Evolutionary conservation across 2,329 filamentous ascomycete genomes (phyloP).

Genomic region (Colletotrichum caudatum): DNA sequence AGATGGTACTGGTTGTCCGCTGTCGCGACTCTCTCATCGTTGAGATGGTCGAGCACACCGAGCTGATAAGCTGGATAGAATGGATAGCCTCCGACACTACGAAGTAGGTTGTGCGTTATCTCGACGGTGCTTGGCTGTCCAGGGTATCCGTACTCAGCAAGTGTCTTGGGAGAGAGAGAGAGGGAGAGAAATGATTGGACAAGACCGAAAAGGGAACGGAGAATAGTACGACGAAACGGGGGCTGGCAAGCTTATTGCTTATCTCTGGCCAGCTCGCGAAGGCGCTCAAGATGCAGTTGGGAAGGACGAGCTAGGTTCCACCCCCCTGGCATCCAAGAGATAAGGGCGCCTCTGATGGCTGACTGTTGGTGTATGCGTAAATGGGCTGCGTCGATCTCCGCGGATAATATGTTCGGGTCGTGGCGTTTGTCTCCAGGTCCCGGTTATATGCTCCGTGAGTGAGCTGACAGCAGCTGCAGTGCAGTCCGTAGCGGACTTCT

Average conservation of each 20-base stretch:
- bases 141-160: constrained; percentile 27
- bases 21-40: constrained; percentile 5
- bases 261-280: constrained; percentile 33
- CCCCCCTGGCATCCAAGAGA: constrained; percentile 42
- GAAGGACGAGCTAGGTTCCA: constrained; percentile 36
- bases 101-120: constrained; percentile 33
- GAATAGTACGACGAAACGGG: constrained; percentile 30
- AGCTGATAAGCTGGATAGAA: constrained; percentile 14
- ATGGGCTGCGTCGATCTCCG: constrained; percentile 35
- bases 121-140: constrained; percentile 27
- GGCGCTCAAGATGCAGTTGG: constrained; percentile 38
- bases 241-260: constrained; percentile 40
- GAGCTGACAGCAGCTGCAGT: not conserved
- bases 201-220: constrained; percentile 1
- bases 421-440: constrained; percentile 20
- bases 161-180: constrained; percentile 4
- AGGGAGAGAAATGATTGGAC: constrained; percentile 25
- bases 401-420: constrained; percentile 3
- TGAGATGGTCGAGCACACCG: not conserved
- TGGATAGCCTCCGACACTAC: constrained; percentile 17
- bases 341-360: constrained; percentile 33
- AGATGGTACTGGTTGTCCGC: not conserved
- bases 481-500: not conserved
- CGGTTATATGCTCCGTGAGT: not conserved
- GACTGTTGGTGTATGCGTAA: constrained; percentile 29